Conservation (phyloP, 176 grass and related monocot species). For the Musa itinerans region DNA sequence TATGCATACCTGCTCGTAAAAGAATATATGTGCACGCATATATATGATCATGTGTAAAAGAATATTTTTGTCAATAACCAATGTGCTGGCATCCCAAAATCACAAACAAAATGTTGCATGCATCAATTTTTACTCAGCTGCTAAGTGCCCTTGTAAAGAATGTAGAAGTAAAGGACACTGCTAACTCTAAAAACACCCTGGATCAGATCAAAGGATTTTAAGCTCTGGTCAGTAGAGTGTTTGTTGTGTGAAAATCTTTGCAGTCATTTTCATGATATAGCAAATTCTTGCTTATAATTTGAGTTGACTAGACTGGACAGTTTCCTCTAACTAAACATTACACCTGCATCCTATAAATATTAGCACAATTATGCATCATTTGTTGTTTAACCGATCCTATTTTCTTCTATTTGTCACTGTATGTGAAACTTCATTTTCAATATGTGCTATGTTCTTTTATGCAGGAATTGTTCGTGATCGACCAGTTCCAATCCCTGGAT, state of each 20-base stretch:
- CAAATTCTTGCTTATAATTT: too few species aligned
- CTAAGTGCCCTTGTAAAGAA: background rate
- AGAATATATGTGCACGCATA: background rate
- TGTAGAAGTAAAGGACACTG: background rate
- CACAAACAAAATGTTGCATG: background rate
- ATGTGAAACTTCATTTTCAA: background rate
- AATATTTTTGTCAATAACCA: too few species aligned
- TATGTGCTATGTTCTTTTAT: background rate
- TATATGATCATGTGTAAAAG: too few species aligned
- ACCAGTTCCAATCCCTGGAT: constrained; percentile 76
- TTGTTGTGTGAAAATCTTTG: too few species aligned
- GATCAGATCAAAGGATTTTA: background rate
- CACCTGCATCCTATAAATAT: background rate
- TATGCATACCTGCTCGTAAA: background rate
- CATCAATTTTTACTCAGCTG: background rate
- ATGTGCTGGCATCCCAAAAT: too few species aligned
- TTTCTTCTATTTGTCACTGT: background rate
- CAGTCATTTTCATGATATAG: too few species aligned
- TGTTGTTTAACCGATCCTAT: background rate
- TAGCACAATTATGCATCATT: background rate
- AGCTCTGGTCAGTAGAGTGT: background rate
- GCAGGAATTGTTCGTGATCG: constrained; percentile 66
- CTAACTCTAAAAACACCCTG: background rate
- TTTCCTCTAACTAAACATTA: too few species aligned
- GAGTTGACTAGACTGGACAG: too few species aligned